Evolutionary conservation across 2,329 filamentous ascomycete species (phyloP), one percentile per base, ranked within the genome.

Genomic region (Aspergillus ustus): DNA sequence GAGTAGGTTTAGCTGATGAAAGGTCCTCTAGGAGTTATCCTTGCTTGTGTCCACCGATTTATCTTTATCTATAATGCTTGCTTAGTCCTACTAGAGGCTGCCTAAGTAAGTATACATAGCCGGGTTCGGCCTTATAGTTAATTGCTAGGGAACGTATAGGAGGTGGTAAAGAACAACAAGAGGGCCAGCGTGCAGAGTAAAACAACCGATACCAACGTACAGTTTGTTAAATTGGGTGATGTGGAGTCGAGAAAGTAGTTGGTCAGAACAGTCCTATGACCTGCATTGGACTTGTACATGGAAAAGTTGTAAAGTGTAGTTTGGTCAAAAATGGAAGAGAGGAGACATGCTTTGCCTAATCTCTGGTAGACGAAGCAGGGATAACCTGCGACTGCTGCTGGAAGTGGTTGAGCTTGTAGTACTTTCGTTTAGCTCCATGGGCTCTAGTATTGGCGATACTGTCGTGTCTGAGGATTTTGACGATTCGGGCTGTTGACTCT

Each of bases 341-440:
- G 66, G 66, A n/a, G 66, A 67, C 17, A 52, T 62, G 17, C 46
- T 55, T 57, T 52, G 59, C 57, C 60, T 58, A 9, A 67, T 67
- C 6, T 64, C 57, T 19, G 66, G 66, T 7, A 67, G 51, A 5
- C 59, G 63, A 40, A 63, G 60, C 19, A 65, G 19, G 13, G 52
- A 57, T 15, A 15, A 37, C n/a, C 54, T 56, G 29, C 22, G 31
- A 55, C 28, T 57, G 13, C 37, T 44, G 20, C 13, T 4, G 13
- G 37, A 29, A 28, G 37, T 52, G 19, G 19, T 45, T 11, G 31
- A 52, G 17, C 28, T 25, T 29, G 50, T 31, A 9, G 7, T 20
- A 2, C 34, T 44, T 20, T 19, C 6, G 2, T 45, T 37, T 31
- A 22, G 7, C 17, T 55, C 52, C 25, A 34, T n/a, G 43, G 48